Evolutionary conservation across 108 stramenopile genomes (phyloP).

Genomic region (Cyclotella sp.): DNA sequence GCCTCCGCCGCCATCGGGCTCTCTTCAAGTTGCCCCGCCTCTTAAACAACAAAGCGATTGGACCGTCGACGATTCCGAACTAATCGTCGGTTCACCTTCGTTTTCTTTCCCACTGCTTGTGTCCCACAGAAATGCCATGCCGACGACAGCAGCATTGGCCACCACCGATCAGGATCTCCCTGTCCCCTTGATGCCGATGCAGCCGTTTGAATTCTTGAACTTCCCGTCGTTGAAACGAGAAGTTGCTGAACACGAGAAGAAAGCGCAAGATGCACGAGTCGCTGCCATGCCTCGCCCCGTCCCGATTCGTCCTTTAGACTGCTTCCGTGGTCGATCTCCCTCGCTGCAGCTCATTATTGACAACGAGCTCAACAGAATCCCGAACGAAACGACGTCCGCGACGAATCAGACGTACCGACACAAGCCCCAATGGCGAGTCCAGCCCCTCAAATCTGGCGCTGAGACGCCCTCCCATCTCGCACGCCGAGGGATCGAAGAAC

Average conservation of each 20-base stretch:
- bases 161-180: neutral
- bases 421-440: constrained; percentile 2
- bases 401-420: neutral
- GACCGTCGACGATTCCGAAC: neutral
- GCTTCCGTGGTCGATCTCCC: constrained; percentile 12
- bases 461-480: constrained; percentile 22
- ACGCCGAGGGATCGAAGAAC: constrained; percentile 22
- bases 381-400: neutral
- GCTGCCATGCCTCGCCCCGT: neutral
- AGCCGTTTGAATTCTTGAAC: constrained; percentile 4
- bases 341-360: constrained; percentile 10
- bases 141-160: neutral
- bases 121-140: constrained; percentile 1
- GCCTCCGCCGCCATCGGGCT: neutral
- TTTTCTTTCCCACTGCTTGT: constrained; percentile 11
- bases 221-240: constrained; percentile 10
- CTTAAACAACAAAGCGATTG: constrained; percentile 1
- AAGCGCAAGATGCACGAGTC: neutral
- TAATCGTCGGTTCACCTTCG: neutral
- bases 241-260: neutral
- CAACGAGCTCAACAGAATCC: neutral
- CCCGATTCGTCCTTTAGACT: constrained; percentile 3
- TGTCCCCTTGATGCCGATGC: neutral
- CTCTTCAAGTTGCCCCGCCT: constrained; percentile 1
- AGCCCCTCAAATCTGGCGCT: constrained; percentile 5